phyloP scores from a whole-genome alignment of 208 protist genomes.

The Acanthamoeba castellanii region DNA sequence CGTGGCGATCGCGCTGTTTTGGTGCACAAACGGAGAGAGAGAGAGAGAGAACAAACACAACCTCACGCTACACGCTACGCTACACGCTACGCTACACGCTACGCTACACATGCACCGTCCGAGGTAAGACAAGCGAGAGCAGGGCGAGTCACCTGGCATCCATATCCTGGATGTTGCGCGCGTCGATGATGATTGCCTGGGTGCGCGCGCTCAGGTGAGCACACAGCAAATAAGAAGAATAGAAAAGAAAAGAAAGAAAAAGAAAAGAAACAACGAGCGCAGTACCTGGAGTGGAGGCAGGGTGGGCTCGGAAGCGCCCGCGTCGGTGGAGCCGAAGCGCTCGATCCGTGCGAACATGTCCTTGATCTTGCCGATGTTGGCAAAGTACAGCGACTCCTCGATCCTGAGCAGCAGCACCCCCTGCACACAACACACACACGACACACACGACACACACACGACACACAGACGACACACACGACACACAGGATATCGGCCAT shows the following conservation, averaged over 20 bases:
- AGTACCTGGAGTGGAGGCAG: no score
- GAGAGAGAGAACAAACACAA: no score
- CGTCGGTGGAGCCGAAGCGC: slow-evolving; percentile 33
- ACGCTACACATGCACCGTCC: not conserved
- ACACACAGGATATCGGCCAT: no score
- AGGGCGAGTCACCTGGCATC: not conserved
- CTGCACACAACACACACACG: not conserved
- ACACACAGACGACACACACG: no score
- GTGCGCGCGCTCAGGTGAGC: no score
- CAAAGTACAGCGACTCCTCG: slow-evolving; percentile 67
- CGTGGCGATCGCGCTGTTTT: not conserved
- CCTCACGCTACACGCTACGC: no score
- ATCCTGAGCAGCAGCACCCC: slow-evolving; percentile 37
- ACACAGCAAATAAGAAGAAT: no score
- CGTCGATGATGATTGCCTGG: slow-evolving; percentile 19
- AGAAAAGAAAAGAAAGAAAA: no score
- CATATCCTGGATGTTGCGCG: slow-evolving; percentile 48
- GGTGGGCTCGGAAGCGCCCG: not conserved
- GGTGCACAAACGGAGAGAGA: no score
- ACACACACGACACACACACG: no score
- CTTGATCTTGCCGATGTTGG: slow-evolving; percentile 71
- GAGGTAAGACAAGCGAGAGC: not conserved
- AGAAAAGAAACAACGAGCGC: no score
- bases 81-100: no score
- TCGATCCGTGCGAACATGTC: slow-evolving; percentile 61